phyloP scores from a whole-genome alignment of 2,329 filamentous ascomycete species.

The Exophiala sp. region DNA sequence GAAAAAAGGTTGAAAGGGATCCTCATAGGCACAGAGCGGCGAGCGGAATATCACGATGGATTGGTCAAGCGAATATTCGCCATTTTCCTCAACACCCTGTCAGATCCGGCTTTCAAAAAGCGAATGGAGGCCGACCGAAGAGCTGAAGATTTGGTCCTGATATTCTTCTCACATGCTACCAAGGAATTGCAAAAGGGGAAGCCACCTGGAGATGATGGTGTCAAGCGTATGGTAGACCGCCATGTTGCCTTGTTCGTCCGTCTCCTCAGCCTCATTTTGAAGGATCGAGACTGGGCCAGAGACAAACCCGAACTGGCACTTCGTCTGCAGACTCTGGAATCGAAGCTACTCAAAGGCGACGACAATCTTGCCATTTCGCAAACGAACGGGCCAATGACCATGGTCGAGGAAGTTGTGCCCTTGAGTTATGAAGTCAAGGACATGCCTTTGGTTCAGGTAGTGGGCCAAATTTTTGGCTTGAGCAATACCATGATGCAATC shows the following conservation, averaged over 20 bases:
- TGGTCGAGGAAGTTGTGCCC: slow-evolving; percentile 74
- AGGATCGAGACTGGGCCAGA: slow-evolving; percentile 75
- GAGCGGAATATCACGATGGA: slow-evolving; percentile 86
- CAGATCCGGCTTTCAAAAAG: slow-evolving; percentile 79
- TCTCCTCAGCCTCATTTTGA: slow-evolving; percentile 71
- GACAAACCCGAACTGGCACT: slow-evolving; percentile 78
- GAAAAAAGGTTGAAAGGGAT: slow-evolving; percentile 77
- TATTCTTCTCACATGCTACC: slow-evolving; percentile 92
- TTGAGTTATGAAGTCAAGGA: slow-evolving; percentile 91
- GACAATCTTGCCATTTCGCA: slow-evolving; percentile 70
- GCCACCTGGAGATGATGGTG: slow-evolving; percentile 71
- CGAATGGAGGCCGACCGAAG: slow-evolving; percentile 89
- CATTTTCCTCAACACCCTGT: slow-evolving; percentile 88
- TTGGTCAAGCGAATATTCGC: slow-evolving; percentile 89
- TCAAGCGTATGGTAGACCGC: slow-evolving; percentile 86
- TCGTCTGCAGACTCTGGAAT: slow-evolving; percentile 75
- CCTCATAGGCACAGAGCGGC: slow-evolving; percentile 70
- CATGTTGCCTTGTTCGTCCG: slow-evolving; percentile 93
- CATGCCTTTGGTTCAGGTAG: slow-evolving; percentile 86
- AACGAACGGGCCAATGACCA: slow-evolving; percentile 50
- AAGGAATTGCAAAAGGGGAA: slow-evolving; percentile 80
- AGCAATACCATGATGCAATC: slow-evolving; percentile 73
- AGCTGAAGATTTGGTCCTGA: slow-evolving; percentile 85
- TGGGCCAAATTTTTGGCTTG: slow-evolving; percentile 79
- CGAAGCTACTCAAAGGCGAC: slow-evolving; percentile 87